These are phyloP conservation scores for Phoma sp. DNA, from an alignment of 2,329 filamentous ascomycete species.

Conservation along the genomic window DNA sequence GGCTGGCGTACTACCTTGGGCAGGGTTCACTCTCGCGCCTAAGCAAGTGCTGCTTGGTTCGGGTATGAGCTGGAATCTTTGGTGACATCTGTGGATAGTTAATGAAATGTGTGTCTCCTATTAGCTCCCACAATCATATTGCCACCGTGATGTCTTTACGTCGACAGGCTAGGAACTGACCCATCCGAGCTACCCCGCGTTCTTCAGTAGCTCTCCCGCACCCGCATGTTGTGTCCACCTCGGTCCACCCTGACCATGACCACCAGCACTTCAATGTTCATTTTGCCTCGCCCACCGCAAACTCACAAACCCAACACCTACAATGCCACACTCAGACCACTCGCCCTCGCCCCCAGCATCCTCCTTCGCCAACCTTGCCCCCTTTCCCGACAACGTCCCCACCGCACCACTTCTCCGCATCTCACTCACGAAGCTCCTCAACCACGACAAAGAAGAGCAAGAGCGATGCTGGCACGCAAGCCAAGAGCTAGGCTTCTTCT, in stretches of 20 bases:
- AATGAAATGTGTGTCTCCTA: slow-evolving; percentile 42
- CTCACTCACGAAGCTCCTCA: slow-evolving; percentile 50
- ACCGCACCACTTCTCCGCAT: slow-evolving; percentile 52
- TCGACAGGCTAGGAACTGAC: neutral
- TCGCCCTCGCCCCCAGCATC: slow-evolving; percentile 17
- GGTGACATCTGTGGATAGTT: slow-evolving; percentile 48
- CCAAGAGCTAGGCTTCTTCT: slow-evolving; percentile 63
- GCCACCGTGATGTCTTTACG: neutral
- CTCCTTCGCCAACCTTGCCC: slow-evolving; percentile 45
- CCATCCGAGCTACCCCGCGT: slow-evolving; percentile 28
- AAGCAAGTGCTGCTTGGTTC: slow-evolving; percentile 27
- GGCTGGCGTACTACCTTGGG: slow-evolving; percentile 27
- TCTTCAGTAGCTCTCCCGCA: slow-evolving; percentile 13
- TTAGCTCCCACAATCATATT: neutral
- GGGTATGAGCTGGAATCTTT: slow-evolving; percentile 35
- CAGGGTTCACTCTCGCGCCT: slow-evolving; percentile 21
- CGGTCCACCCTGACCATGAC: neutral
- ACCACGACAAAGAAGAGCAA: slow-evolving; percentile 42
- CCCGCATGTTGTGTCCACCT: slow-evolving; percentile 2
- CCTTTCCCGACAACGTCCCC: slow-evolving; percentile 51
- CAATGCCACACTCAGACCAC: slow-evolving; percentile 34
- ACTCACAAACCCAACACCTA: neutral
- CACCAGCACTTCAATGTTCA: neutral
- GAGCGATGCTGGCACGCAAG: slow-evolving; percentile 51
- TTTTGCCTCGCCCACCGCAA: too few relatives aligned